These are phyloP conservation scores for Incumbomyces lentus DNA, from an alignment of 2,329 filamentous ascomycete genomes.

Conservation along the genomic window DNA sequence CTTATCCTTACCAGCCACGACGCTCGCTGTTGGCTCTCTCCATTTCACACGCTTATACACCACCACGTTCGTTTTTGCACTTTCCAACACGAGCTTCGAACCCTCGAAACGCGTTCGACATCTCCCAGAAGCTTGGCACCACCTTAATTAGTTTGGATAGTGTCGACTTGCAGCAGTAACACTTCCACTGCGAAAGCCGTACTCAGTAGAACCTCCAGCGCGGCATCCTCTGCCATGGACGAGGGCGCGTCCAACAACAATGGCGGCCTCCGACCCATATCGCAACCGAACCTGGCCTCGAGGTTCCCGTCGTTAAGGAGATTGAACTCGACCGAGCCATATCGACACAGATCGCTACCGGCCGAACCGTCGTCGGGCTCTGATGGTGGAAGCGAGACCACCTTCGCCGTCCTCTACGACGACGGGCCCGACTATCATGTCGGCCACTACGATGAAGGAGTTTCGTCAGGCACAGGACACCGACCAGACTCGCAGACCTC, in stretches of 20 bases:
- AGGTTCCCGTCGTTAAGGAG: conserved; percentile 21
- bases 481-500: conserved; percentile 18
- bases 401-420: conserved; percentile 22
- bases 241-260: conserved; percentile 17
- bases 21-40: conserved; percentile 8
- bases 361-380: conserved; percentile 18
- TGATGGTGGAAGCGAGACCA: conserved; percentile 21
- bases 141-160: neutral
- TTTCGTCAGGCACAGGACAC: conserved; percentile 14
- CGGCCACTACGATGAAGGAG: conserved; percentile 19
- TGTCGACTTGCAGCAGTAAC: conserved; percentile 7
- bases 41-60: conserved; percentile 8
- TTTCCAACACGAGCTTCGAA: conserved; percentile 11
- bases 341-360: conserved; percentile 20
- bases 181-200: neutral
- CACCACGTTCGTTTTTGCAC: conserved; percentile 5
- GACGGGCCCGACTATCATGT: conserved; percentile 22
- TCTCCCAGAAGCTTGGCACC: conserved; percentile 1
- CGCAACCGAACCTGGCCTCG: conserved; percentile 18
- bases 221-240: conserved; percentile 7
- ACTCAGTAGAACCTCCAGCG: conserved; percentile 3
- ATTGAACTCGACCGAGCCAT: conserved; percentile 19
- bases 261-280: conserved; percentile 16
- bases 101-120: conserved; percentile 1
- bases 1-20: conserved; percentile 8